These are phyloP conservation scores for Thelephora ganbajun DNA, from an alignment of 768 basidiomycete genomes.

Conservation along the genomic window DNA sequence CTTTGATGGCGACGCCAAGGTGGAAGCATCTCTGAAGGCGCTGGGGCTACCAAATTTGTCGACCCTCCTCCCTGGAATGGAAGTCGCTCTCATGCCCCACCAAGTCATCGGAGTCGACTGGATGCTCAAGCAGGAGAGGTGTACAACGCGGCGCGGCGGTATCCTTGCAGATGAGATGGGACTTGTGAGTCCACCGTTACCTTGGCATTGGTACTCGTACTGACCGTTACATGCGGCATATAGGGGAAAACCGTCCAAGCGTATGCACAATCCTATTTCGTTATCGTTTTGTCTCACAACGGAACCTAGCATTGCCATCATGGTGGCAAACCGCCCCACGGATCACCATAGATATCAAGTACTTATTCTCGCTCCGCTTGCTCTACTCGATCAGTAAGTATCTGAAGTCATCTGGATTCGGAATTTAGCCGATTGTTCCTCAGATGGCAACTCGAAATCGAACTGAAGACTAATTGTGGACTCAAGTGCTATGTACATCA, in stretches of 20 bases:
- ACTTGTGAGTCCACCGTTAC: slow-evolving; percentile 30
- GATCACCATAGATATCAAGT: slow-evolving; percentile 45
- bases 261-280: slow-evolving; percentile 4
- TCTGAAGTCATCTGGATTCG: neutral
- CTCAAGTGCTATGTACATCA: slow-evolving; percentile 50
- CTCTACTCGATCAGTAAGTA: slow-evolving; percentile 40
- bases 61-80: slow-evolving; percentile 42
- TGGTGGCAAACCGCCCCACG: slow-evolving; percentile 36
- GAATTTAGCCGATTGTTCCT: neutral
- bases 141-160: slow-evolving; percentile 15
- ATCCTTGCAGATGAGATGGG: slow-evolving; percentile 29
- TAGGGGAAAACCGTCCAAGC: slow-evolving; percentile 14
- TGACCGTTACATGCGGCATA: no score
- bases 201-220: no score
- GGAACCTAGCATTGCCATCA: slow-evolving; percentile 31
- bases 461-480: slow-evolving; percentile 36
- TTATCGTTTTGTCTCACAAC: neutral
- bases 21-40: slow-evolving; percentile 40
- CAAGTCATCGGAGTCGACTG: slow-evolving; percentile 39
- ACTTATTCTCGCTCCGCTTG: slow-evolving; percentile 52
- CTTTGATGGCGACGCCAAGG: slow-evolving; percentile 44
- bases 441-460: slow-evolving; percentile 42
- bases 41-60: slow-evolving; percentile 36
- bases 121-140: slow-evolving; percentile 25
- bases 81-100: slow-evolving; percentile 51